Percentiles rank a stretch among this genome's conserved stretches.
Conservation (phyloP, 139 green algal genomes). For the Ulvella scutata region DNA sequence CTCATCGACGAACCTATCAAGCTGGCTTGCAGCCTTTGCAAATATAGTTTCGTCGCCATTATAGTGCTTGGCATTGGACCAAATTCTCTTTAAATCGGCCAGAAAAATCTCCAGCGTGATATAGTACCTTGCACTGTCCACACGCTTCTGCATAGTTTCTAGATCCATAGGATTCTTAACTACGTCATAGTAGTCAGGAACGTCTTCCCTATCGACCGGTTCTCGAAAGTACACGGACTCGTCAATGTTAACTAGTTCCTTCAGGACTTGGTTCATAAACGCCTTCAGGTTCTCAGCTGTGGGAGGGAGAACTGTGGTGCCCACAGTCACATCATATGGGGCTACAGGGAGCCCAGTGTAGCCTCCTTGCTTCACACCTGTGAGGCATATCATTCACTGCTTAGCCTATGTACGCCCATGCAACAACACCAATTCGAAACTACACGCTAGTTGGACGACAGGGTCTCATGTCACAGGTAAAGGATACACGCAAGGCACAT, state of each 20-base stretch:
- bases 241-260: constrained; percentile 29
- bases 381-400: constrained; percentile 40
- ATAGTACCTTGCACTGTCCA: constrained; percentile 60
- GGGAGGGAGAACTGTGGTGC: constrained; percentile 5
- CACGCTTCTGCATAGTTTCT: constrained; percentile 34
- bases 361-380: constrained; percentile 68
- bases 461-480: neutral
- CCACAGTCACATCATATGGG: constrained; percentile 6
- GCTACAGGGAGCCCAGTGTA: constrained; percentile 16
- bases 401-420: neutral
- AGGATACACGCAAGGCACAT: neutral
- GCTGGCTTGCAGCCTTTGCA: constrained; percentile 56
- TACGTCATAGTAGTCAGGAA: constrained; percentile 84
- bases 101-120: constrained; percentile 83
- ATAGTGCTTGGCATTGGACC: constrained; percentile 38
- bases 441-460: neutral
- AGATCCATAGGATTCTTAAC: constrained; percentile 75
- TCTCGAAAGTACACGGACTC: constrained; percentile 79
- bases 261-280: constrained; percentile 35
- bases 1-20: constrained; percentile 28
- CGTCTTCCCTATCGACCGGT: constrained; percentile 58
- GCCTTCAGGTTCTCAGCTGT: constrained; percentile 29
- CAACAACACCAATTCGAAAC: neutral
- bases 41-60: constrained; percentile 77
- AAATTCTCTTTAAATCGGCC: constrained; percentile 72